Conservation (phyloP, 352 stramenopile genomes). For the Phytopythium delawarense region DNA sequence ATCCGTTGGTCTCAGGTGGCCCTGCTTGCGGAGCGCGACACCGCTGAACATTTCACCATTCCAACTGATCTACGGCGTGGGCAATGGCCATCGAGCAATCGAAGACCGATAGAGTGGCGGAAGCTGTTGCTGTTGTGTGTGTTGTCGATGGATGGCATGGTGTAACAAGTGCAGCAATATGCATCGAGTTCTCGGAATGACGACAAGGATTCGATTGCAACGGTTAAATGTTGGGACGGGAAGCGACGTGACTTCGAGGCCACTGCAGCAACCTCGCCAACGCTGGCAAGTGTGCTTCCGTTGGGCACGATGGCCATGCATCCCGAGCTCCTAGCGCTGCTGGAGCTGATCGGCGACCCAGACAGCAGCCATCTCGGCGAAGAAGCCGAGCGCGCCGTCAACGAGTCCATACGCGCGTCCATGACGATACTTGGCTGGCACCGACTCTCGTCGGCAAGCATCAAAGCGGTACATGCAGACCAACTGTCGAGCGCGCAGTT, state of each 20-base stretch:
- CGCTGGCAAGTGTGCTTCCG: neutral
- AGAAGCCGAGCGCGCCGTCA: neutral
- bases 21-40: too few relatives aligned
- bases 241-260: neutral
- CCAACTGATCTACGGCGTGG: too few relatives aligned
- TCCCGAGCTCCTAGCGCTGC: neutral
- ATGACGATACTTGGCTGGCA: too few relatives aligned
- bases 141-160: too few relatives aligned
- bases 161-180: too few relatives aligned
- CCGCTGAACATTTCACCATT: too few relatives aligned
- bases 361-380: neutral
- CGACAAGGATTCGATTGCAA: neutral
- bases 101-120: too few relatives aligned
- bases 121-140: too few relatives aligned
- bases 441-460: neutral
- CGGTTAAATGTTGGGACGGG: neutral
- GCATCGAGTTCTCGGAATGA: too few relatives aligned
- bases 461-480: neutral
- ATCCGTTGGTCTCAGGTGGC: too few relatives aligned
- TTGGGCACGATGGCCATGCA: neutral
- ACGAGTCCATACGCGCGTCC: neutral
- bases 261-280: neutral
- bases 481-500: neutral
- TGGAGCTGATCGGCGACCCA: slow-evolving; percentile 1
- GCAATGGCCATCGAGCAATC: too few relatives aligned